Evolutionary conservation across 2,329 filamentous ascomycete species (phyloP).

Genomic region (Fusarium sp.): DNA sequence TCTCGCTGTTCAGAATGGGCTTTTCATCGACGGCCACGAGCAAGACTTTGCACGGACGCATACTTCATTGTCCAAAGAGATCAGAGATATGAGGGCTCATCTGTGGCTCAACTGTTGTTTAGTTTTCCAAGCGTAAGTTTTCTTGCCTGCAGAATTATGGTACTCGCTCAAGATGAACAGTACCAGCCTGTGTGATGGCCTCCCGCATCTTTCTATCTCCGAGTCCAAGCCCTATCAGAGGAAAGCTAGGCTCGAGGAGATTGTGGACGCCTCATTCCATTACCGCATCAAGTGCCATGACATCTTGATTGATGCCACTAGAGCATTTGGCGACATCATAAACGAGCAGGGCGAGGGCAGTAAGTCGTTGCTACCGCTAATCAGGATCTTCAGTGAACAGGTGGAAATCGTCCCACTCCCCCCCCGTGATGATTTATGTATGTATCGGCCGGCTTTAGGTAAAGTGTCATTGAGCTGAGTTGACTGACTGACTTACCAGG

Average conservation of each 20-base stretch:
- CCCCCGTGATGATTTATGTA: background rate
- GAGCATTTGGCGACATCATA: background rate
- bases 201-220: background rate
- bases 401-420: background rate
- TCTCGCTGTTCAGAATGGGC: background rate
- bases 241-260: background rate
- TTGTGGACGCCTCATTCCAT: background rate
- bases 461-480: background rate
- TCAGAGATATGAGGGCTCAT: background rate
- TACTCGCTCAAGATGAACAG: background rate
- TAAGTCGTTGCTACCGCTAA: background rate
- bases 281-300: background rate
- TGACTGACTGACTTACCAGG: background rate
- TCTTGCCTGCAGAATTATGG: no score
- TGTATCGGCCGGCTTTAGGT: background rate
- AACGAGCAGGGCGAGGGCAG: background rate
- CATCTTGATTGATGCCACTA: background rate
- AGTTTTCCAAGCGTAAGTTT: constrained; percentile 1
- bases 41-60: constrained; percentile 1
- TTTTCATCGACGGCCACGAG: background rate
- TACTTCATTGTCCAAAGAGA: background rate
- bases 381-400: background rate
- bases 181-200: background rate
- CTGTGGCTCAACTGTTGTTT: background rate
- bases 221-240: background rate